Evolutionary conservation across 106 monocot genomes (phyloP), one percentile per base, ranked within the genome.

Genomic region (Allium cepa): DNA sequence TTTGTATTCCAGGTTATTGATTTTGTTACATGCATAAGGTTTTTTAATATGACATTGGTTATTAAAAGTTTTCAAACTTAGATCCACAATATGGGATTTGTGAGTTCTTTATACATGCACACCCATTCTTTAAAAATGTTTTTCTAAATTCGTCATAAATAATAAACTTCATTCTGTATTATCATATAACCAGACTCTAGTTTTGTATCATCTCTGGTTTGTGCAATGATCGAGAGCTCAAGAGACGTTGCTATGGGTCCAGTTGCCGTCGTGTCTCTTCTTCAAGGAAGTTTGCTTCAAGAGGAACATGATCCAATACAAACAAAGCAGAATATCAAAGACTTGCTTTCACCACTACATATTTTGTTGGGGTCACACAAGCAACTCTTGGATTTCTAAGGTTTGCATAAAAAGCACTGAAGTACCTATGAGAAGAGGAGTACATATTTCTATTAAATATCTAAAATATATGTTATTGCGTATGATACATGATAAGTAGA

Each of bases 231-330:
- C 92, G 92, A 92, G 4, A 97, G 92, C 71, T 92, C 97, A 49
- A 86, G 86, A 71, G 87, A 95, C 69, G 83, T 95, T 47, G 94
- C 94, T 4, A 91, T 95, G 50, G 94, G 94, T 53, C 94, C 94
- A 26, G 91, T 95, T 13, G 95, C 95, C 2, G 95, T 91, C 60
- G 88, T 96, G 0, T 96, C 95, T 26, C 86, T 96, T 47, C 72
- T 96, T 60, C 77, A 91, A 22, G 95, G 85, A 0, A 79, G 75
- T 18, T 91, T 88, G 69, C 79, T 91, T 50, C 71, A 70, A 49
- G 62, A 85, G 15, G 95, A 91, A 69, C 8, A 88, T 57, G 85
- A 91, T 73, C 83, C 87, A 1, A 52, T 57, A 10, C 77, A 18
- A 13, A 83, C 11, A 85, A 77, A 51, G 79, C 57, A 4, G 83